These are phyloP conservation scores for Coleophoma cylindrospora DNA, from an alignment of 2,329 filamentous ascomycete genomes.

Conservation along the genomic window DNA sequence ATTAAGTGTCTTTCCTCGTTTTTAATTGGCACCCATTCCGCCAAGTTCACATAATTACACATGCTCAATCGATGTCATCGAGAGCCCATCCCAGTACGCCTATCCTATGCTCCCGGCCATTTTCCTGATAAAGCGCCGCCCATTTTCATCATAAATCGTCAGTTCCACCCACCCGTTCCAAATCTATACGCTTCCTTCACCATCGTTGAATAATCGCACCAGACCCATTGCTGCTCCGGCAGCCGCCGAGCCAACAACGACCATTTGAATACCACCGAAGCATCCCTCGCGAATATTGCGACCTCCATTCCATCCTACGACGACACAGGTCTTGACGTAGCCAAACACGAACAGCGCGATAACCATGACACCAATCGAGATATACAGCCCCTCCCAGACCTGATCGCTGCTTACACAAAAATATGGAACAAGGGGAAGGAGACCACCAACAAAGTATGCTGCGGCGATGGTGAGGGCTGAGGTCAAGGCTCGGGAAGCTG, in stretches of 20 bases:
- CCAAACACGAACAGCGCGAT: constrained; percentile 58
- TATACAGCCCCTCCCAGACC: constrained; percentile 44
- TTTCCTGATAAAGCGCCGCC: constrained; percentile 1
- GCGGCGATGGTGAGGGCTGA: constrained; percentile 50
- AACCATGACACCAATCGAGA: constrained; percentile 56
- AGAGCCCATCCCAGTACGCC: constrained; percentile 6
- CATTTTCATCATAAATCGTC: constrained; percentile 1
- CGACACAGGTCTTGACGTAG: constrained; percentile 56
- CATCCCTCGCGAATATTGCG: constrained; percentile 20
- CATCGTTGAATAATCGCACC: constrained; percentile 24
- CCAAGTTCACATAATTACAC: too few relatives aligned
- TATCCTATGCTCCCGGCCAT: constrained; percentile 1
- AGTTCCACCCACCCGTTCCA: background rate
- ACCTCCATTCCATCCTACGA: constrained; percentile 31
- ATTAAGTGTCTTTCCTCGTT: too few relatives aligned
- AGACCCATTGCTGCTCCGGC: constrained; percentile 33
- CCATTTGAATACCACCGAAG: constrained; percentile 33
- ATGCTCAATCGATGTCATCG: constrained; percentile 18
- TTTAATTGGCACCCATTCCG: too few relatives aligned
- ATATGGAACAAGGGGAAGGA: constrained; percentile 52
- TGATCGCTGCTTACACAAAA: constrained; percentile 36
- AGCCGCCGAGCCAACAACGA: constrained; percentile 31
- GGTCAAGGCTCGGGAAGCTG: constrained; percentile 24
- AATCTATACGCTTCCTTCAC: constrained; percentile 6
- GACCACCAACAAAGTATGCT: constrained; percentile 51